phyloP scores from a whole-genome alignment of 495 filamentous ascomycete species.

The Terfezia boudieri region DNA sequence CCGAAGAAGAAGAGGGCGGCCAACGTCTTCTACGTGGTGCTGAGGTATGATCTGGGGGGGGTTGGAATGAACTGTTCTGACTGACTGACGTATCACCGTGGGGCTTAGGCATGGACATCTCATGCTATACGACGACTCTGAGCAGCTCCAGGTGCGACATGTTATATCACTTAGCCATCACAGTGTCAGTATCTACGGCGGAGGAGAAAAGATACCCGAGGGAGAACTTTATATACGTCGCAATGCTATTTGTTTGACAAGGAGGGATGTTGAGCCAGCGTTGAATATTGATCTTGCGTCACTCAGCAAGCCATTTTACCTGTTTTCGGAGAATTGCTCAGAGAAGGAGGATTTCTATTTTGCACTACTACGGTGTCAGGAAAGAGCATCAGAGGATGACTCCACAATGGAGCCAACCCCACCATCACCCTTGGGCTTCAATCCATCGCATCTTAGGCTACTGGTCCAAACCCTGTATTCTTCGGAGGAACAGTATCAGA shows the following conservation, averaged over 20 bases:
- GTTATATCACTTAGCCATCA: constrained; percentile 83
- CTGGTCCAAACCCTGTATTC: constrained; percentile 78
- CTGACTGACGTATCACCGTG: constrained; percentile 3
- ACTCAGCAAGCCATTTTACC: constrained; percentile 56
- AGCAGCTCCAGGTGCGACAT: constrained; percentile 81
- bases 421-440: constrained; percentile 55
- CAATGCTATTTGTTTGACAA: constrained; percentile 70
- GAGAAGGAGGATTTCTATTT: constrained; percentile 98
- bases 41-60: constrained; percentile 38
- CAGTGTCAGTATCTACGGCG: constrained; percentile 64
- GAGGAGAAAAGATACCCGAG: constrained; percentile 59
- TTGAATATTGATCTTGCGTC: constrained; percentile 31
- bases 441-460: constrained; percentile 61
- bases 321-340: constrained; percentile 84
- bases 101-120: constrained; percentile 62
- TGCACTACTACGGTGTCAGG: constrained; percentile 66
- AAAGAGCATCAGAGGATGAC: constrained; percentile 31
- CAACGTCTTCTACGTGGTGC: constrained; percentile 86
- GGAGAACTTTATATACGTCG: constrained; percentile 89
- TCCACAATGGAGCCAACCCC: constrained; percentile 27
- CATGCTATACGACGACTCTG: constrained; percentile 86
- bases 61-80: not conserved
- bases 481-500: constrained; percentile 76
- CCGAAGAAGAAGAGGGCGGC: constrained; percentile 38
- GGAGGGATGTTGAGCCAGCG: constrained; percentile 35